A percentile compares a stretch with the other conserved stretches of the same genome.
These are phyloP conservation scores for Massarina eburnea DNA, from an alignment of 2,329 filamentous ascomycete genomes.

Conservation along the genomic window DNA sequence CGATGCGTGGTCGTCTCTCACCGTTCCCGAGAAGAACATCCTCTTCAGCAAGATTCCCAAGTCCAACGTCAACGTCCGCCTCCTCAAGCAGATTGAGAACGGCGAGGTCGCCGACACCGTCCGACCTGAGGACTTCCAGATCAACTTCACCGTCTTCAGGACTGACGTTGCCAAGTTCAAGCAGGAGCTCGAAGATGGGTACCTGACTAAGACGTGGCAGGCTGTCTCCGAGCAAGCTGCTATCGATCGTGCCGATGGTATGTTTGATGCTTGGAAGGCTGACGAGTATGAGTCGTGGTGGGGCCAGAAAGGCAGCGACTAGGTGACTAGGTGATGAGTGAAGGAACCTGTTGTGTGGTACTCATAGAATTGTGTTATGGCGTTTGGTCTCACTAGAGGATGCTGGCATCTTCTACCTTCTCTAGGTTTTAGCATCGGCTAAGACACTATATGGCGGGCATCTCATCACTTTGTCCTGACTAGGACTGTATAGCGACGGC, in stretches of 20 bases:
- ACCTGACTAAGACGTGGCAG: constrained; percentile 60
- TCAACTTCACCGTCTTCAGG: constrained; percentile 50
- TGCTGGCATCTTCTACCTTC: no score
- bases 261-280: constrained; percentile 60
- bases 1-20: constrained; percentile 34
- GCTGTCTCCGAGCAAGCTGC: constrained; percentile 57
- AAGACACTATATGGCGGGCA: no score
- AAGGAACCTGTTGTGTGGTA: not conserved
- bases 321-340: not conserved
- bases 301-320: constrained; percentile 51
- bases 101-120: constrained; percentile 15
- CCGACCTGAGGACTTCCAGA: constrained; percentile 26
- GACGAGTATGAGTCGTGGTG: constrained; percentile 59
- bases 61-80: constrained; percentile 14
- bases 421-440: no score
- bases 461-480: no score
- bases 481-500: no score
- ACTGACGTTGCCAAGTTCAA: constrained; percentile 58
- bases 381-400: no score
- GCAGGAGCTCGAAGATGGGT: constrained; percentile 57
- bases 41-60: constrained; percentile 29
- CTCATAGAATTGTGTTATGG: not conserved
- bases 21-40: constrained; percentile 17
- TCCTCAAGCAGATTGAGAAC: constrained; percentile 14
- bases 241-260: constrained; percentile 53